Base-by-base conservation (phyloP, 805 yeast genomes). In the Blastobotrys americana region DNA sequence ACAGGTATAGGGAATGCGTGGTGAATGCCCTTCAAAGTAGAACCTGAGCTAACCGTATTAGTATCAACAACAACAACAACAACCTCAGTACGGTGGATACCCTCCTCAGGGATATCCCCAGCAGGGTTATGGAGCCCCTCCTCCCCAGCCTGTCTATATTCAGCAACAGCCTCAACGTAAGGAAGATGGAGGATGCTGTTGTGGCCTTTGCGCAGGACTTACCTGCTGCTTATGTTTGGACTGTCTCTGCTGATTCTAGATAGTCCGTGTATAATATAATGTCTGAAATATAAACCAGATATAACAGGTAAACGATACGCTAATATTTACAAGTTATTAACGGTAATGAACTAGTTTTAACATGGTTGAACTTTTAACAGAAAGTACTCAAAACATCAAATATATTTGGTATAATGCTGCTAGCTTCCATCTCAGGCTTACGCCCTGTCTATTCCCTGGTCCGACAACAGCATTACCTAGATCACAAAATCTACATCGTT, bases 161-260 rank as follows among this genome's bases (percentile, higher is more conserved):
- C 59, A 56, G 46, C 59, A 56, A 45, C 55, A 48, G 39, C 57
- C 40, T 28, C 31, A 55, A 21, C 44, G 39, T 33, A 41, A 49
- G 31, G 46, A 54, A 41, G 51, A 54, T 45, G 54, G 41, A 40
- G 58, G 54, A 31, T 56, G 61, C 46, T 61, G 64, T 53, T 59
- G 65, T 37, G 65, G 66, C 10, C 46, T 56, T n/a, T 61, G 65
- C 31, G 65, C 64, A 25, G 64, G 62, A 37, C 44, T 60, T 35
- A 51, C 63, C 25, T 55, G 61, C 41, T 61, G 66, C 46, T 50
- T 58, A 49, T 61, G 65, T 49, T 53, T 61, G 35, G 61, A 42
- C 44, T 42, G 44, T 25, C 34, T 42, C 25, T 42, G 34, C 39
- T 41, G 35, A 41, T 9, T n/a, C n/a, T n/a, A n/a, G n/a, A n/a